phyloP scores from a whole-genome alignment of 2,329 filamentous ascomycete species.

The Beauveria rudraprayagi region DNA sequence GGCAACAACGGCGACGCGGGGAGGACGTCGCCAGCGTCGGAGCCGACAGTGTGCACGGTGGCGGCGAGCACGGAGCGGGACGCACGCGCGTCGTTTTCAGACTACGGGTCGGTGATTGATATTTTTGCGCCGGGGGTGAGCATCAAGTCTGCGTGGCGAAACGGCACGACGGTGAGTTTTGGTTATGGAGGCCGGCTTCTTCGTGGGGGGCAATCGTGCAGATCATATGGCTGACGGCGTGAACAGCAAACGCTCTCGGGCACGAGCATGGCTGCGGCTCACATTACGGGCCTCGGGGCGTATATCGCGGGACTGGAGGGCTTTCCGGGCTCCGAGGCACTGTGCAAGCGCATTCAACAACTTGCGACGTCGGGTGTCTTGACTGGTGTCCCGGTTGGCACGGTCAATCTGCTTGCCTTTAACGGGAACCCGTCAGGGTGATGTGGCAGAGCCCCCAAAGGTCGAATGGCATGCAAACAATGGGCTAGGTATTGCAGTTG shows the following conservation, averaged over 20 bases:
- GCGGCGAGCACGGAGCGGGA: conserved; percentile 20
- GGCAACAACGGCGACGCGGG: conserved; percentile 24
- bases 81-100: conserved; percentile 32
- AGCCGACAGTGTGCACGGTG: conserved; percentile 15
- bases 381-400: conserved; percentile 29
- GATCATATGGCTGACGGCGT: background rate
- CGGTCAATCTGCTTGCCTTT: conserved; percentile 44
- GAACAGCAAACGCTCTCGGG: conserved; percentile 29
- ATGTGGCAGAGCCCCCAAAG: background rate
- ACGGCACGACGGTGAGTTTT: conserved; percentile 23
- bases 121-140: conserved; percentile 37
- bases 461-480: no score
- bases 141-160: conserved; percentile 37
- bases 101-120: conserved; percentile 35
- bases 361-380: conserved; percentile 33
- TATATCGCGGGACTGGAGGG: conserved; percentile 10
- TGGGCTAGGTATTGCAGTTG: no score
- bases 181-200: no score
- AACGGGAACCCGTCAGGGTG: conserved; percentile 30
- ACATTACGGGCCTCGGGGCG: conserved; percentile 31
- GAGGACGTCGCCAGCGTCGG: conserved; percentile 17
- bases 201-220: background rate
- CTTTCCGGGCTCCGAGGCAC: conserved; percentile 31
- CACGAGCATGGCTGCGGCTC: conserved; percentile 40
- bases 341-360: conserved; percentile 36